Evolutionary conservation across 2,329 filamentous ascomycete species (phyloP).

Genomic region (Bipolaris zeicola): DNA sequence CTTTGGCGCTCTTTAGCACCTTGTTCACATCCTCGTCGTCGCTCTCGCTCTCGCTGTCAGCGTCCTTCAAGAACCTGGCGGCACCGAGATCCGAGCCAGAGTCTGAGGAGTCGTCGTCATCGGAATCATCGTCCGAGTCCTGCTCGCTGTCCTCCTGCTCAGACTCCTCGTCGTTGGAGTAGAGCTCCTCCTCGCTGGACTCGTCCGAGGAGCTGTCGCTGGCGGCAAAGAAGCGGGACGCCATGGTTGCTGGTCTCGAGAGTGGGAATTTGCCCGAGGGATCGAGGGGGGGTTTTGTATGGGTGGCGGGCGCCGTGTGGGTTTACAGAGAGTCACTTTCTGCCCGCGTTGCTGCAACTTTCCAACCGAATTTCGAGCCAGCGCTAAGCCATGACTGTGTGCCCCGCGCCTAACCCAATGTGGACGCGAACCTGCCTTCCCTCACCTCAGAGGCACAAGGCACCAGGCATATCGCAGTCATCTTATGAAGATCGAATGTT

Average conservation of each 20-base stretch:
- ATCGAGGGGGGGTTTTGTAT: constrained; percentile 17
- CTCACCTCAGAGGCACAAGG: neutral
- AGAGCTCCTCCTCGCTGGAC: constrained; percentile 93
- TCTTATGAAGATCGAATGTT: no score
- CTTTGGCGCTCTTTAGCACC: constrained; percentile 95
- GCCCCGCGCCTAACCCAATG: constrained; percentile 18
- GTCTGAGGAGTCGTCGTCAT: constrained; percentile 61
- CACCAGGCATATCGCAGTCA: neutral
- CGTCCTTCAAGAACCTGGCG: constrained; percentile 80
- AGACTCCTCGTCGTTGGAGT: constrained; percentile 72
- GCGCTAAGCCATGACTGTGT: constrained; percentile 24
- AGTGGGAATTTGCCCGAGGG: constrained; percentile 32
- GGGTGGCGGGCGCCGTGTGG: constrained; percentile 27
- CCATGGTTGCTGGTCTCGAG: constrained; percentile 39
- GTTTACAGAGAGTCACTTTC: constrained; percentile 19
- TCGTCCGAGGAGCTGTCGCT: constrained; percentile 96
- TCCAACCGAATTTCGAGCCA: constrained; percentile 28
- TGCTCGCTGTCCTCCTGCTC: constrained; percentile 54
- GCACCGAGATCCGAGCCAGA: constrained; percentile 70
- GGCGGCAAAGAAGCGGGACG: constrained; percentile 94
- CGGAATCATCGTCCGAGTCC: constrained; percentile 63
- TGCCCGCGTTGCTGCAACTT: constrained; percentile 21
- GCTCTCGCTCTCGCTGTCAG: constrained; percentile 76
- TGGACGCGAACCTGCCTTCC: constrained; percentile 10
- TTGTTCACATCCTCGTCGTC: constrained; percentile 86